phyloP scores from a whole-genome alignment of 2,329 filamentous ascomycete genomes.

The Fusarium devonianum region DNA sequence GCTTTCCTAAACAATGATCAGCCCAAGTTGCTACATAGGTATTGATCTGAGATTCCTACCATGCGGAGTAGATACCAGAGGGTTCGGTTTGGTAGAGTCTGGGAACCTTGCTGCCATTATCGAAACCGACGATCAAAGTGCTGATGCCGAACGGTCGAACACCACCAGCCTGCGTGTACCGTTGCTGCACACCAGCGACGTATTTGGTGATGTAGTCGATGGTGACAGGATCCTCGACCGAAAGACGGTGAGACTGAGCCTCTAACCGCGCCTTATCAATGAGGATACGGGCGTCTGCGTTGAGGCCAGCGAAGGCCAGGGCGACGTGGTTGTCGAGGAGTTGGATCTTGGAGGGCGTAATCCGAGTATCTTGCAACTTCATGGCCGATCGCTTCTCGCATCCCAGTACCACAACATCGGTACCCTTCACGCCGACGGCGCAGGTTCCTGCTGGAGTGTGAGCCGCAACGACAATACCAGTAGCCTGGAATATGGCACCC shows the following conservation, averaged over 20 bases:
- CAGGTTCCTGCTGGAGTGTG: slow-evolving; percentile 75
- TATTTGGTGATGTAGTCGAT: slow-evolving; percentile 99
- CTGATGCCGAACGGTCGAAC: slow-evolving; percentile 98
- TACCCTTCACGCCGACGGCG: slow-evolving; percentile 95
- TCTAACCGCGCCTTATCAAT: slow-evolving; percentile 98
- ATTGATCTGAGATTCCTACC: slow-evolving; percentile 67
- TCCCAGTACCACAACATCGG: slow-evolving; percentile 91
- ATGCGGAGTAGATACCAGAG: slow-evolving; percentile 99
- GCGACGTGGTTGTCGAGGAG: slow-evolving; percentile 95
- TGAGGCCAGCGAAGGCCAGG: slow-evolving; percentile 95
- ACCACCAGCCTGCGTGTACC: slow-evolving; percentile 98
- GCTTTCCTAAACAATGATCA: slow-evolving; percentile 77
- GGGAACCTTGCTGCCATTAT: slow-evolving; percentile 87
- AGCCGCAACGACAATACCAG: slow-evolving; percentile 18
- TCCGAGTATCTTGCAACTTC: slow-evolving; percentile 99
- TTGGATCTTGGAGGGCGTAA: slow-evolving; percentile 98
- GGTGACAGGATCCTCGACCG: slow-evolving; percentile 94
- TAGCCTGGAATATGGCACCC: slow-evolving; percentile 39
- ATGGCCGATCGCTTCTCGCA: slow-evolving; percentile 99
- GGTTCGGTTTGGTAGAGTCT: slow-evolving; percentile 98
- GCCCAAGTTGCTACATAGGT: not conserved
- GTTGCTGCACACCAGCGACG: slow-evolving; percentile 95
- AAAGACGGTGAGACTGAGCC: slow-evolving; percentile 95
- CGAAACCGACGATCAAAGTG: slow-evolving; percentile 97
- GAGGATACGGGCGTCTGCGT: slow-evolving; percentile 96